Base-by-base conservation (phyloP, 2,329 filamentous ascomycete genomes). In the Hypoxylon sp. region DNA sequence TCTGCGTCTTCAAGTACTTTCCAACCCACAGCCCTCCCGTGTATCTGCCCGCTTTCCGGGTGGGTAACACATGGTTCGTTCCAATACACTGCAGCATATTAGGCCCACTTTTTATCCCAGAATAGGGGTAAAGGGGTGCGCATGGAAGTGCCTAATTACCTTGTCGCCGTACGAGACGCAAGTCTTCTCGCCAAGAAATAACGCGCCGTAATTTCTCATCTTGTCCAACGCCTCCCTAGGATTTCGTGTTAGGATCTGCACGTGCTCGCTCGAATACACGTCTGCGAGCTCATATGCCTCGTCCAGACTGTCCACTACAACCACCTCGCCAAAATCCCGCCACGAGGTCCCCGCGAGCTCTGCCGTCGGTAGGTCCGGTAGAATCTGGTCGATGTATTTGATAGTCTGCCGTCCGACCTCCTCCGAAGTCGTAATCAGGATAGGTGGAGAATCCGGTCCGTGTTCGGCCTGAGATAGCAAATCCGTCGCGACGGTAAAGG, bases 401-500 rank as follows among this genome's bases (percentile, higher is more conserved):
- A 85, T 81, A 0, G 81, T 79, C 66, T 82, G 72, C 26, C 71
- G 65, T 0, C 77, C 84, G 0, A 85, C 76, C 0, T 75, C 70
- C 47, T 80, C 77, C 0, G 80, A 83, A 8, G 80, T 85, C 0
- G 85, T 87, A 55, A 87, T 82, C 0, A 87, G 76, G 0, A 86
- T 78, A 1, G 85, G 83, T 0, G 84, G 85, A 0, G 83, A 82
- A 71, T 87, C 85, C 0, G 83, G 84, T 0, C 85, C 85, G 70
- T 87, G 85, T 19, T 99, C 95, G 1, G 95, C 96, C 82, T 99
- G 96, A 46, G 93, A 97, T 53, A 98, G 87, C 24, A 99, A 87
- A 78, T 99, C 95, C 1, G 93, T 95, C 3, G 95, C 96, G 55
- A 98, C 94, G 77, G 98, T 98, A 0, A 93, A 93, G 4, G 96